These are phyloP conservation scores for Monosporascus sp. DNA, from an alignment of 2,329 filamentous ascomycete genomes.

Conservation along the genomic window DNA sequence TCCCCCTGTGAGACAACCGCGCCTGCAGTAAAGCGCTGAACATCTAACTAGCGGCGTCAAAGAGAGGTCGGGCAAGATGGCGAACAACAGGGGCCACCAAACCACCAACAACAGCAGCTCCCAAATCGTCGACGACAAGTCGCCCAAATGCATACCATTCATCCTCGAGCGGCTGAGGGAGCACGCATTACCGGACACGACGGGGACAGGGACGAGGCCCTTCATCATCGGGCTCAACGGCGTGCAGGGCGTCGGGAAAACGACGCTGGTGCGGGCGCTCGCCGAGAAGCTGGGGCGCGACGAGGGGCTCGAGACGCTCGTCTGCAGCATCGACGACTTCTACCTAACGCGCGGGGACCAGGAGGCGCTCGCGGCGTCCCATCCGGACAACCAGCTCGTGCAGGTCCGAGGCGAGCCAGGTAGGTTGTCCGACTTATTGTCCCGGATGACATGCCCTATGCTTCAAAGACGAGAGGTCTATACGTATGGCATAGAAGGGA, in stretches of 20 bases:
- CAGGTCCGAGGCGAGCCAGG: constrained; percentile 80
- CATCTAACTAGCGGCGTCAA: no score
- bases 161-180: constrained; percentile 56
- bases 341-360: constrained; percentile 73
- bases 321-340: constrained; percentile 84
- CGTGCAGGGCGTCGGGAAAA: constrained; percentile 89
- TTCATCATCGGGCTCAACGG: constrained; percentile 88
- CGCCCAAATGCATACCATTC: constrained; percentile 71
- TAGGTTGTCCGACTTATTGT: constrained; percentile 23
- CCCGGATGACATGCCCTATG: no score
- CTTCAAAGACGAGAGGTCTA: not conserved
- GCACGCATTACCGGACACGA: constrained; percentile 30
- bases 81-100: no score
- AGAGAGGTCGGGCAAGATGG: no score
- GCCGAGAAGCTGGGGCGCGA: constrained; percentile 51
- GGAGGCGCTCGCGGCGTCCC: constrained; percentile 53
- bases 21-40: no score
- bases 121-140: constrained; percentile 68
- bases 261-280: constrained; percentile 71
- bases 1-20: no score
- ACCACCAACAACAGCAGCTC: not conserved
- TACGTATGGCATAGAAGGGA: not conserved
- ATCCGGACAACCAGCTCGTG: constrained; percentile 69
- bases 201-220: constrained; percentile 38
- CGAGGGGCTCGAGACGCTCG: constrained; percentile 58